Evolutionary conservation across 805 yeast species (phyloP), one percentile per base, ranked within the genome.

Genomic region (Metschnikowia picachoensis): DNA sequence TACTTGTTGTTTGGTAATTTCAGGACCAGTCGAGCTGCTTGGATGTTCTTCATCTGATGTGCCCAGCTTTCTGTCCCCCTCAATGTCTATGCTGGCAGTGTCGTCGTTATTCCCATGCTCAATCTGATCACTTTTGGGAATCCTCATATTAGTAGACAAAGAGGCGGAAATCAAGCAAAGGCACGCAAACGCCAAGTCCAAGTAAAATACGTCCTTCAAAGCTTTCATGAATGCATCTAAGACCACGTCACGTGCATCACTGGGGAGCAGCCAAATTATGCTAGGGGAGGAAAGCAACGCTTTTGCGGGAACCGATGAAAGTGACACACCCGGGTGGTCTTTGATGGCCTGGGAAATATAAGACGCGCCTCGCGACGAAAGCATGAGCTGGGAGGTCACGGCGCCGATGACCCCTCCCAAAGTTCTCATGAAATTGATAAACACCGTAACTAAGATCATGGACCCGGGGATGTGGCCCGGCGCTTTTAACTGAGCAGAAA

Each of bases 401-500:
- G 64, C 61, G 10, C 67, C 62, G 11, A 70, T 44, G 3, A 70
- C 62, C 2, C 70, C 70, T 11, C 68, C 71, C 11, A 59, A 31
- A 1, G 70, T 59, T 44, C 63, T 60, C 41, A 56, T 46, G 44
- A 68, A 69, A 44, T 66, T 67, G 41, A 66, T 48, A 38, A 68
- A 64, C 28, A 67, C 58, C 1, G 73, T 67, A 10, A 61, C 60
- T 42, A 64, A 44, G 41, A 70, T 70, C 52, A 68, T 56, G 6
- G 71, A 61, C 1, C 74, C 73, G 2, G 65, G 65, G 17, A 68
- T 50, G 42, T 64, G 50, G 7, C 59, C 60, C 0, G 75, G 74
- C 1, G 74, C 71, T 42, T 57, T 56, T 39, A 70, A 46, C 47
- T 70, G 75, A 9, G 69, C 64, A 9, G 70, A 56, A n/a, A 70